phyloP scores from a whole-genome alignment of 176 grass and related monocot species.

The Triticum timopheevii region DNA sequence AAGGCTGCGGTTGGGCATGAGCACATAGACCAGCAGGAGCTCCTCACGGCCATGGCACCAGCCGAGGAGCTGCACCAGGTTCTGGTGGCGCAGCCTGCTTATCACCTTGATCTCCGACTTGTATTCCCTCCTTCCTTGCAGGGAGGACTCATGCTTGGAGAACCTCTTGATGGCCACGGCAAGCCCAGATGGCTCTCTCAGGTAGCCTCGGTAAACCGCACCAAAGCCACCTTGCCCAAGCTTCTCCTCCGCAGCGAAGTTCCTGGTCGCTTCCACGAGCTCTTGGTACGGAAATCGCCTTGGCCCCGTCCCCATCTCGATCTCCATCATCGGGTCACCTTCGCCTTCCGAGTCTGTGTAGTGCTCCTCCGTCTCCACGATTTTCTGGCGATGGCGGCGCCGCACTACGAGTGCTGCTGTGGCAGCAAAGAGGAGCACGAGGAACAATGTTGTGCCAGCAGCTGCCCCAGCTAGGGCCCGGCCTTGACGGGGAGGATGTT shows the following conservation, averaged over 20 bases:
- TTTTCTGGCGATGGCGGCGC: background rate
- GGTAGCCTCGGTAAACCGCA: background rate
- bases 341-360: background rate
- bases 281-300: constrained; percentile 24
- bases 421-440: background rate
- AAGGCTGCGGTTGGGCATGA: background rate
- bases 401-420: background rate
- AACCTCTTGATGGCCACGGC: background rate
- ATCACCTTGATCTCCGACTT: background rate
- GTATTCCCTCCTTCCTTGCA: background rate
- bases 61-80: background rate
- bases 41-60: background rate
- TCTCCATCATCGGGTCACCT: background rate
- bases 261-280: constrained; percentile 20
- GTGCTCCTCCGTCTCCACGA: background rate
- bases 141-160: background rate
- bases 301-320: constrained; percentile 35
- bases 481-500: background rate
- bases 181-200: background rate
- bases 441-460: background rate
- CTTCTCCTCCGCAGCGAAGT: background rate
- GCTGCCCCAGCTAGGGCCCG: background rate
- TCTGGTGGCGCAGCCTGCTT: background rate
- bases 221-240: background rate
- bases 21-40: background rate